Base-by-base conservation (phyloP, 257 asterid species). In the Nyctanthes arbortristis region DNA sequence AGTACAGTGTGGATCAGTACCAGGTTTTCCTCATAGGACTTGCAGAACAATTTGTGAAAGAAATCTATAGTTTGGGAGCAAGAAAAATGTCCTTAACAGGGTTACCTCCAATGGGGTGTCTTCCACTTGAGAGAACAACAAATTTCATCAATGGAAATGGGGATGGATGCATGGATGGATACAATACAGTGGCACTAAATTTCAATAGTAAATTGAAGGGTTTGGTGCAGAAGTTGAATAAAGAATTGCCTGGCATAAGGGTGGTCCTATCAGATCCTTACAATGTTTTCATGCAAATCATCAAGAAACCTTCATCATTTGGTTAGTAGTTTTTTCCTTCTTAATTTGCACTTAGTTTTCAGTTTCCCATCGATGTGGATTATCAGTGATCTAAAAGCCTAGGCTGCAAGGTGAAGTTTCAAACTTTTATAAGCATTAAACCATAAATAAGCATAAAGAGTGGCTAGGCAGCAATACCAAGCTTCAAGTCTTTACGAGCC, bases 101-200 rank as follows among this genome's bases (percentile, higher is more conserved):
- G 61, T 82, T 92, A 12, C 97, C 97, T 1, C 98, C 98, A 20
- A 92, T 92, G 96, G 98, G 98, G 4, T 92, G 98, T 70, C 65
- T 92, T 59, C 98, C 97, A 2, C 25, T 92, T 68, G 98, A 92
- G 79, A 85, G 98, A 75, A 67, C 88, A 16, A 87, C 88, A 2
- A 92, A 85, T 29, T 86, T 69, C 54, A 39, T 90, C 3, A 79
- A 79, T 62, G 98, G 98, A 16, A 71, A 79, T 45, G 98, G 97
- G 18, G 72, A 70, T 37, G 82, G 58, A 5, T 93, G 98, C 79
- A 67, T 74, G 73, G 89, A 93, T 5, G 73, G 72, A 22, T 93
- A 93, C 78, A 93, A 93, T 28, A 32, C 1, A 0, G 92, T 93
- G 43, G 96, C 97, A 1, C 18, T 67, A 59, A 77, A 59, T 36